Evolutionary conservation across 1,139 yeast genomes (phyloP), one percentile per base, ranked within the genome.

Genomic region (Geotrichum restrictum): DNA sequence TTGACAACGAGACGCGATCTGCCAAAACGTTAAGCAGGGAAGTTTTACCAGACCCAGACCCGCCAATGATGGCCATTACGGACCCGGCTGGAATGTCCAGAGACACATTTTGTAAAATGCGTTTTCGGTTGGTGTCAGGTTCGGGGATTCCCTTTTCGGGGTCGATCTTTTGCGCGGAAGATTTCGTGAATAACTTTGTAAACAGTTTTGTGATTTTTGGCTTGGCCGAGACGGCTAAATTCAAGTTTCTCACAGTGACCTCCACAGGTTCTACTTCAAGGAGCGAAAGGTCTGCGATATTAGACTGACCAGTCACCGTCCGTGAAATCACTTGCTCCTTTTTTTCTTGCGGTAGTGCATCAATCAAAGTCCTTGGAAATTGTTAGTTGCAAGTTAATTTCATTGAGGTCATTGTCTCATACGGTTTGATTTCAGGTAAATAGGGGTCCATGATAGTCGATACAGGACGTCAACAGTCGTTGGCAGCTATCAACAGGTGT

Each of bases 1-100:
- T 62, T 1, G 69, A 59, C 2, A 68, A 60, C n/a, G 73, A 64
- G 59, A 82, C 75, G 55, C 91, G 68, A 47, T 81, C 78, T 0
- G 95, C 88, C 55, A 88, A 68, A 0, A 82, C 80, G 61, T 88
- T 88, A 33, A 88, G 71, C 40, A 88, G 66, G 0, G 96, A 86
- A 0, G 96, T 88, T 64, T 88, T 88, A 3, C 96, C 96, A 5
- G 89, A 81, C 0, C 96, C 96, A 0, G 94, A 83, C 0, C 94
- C 91, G 2, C 95, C 95, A 72, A 85, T 78, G 29, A 86, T 83
- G 3, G 93, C 93, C 70, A 84, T 75, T 58, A 79, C 69, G 46
- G 76, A 73, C 38, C 79, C 82, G 1, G 74, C 61, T 0, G 78
- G 76, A 10, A 85, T 72, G 50, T 80, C 80, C 56, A 84, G 77